These are phyloP conservation scores for Bretschneidera sinensis DNA, from an alignment of 345 rosid genomes.

Conservation along the genomic window DNA sequence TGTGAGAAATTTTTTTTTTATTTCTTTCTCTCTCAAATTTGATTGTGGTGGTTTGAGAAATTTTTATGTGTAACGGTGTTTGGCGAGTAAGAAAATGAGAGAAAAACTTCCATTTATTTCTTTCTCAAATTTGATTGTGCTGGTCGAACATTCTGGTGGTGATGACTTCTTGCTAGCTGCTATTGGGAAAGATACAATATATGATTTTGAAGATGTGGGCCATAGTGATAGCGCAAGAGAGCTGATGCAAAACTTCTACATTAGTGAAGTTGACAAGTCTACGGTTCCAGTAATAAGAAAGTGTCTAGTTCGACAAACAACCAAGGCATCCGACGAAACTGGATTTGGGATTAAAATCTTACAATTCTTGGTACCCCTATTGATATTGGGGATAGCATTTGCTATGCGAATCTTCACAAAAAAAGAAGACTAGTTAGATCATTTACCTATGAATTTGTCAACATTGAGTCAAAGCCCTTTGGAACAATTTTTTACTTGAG, in stretches of 20 bases:
- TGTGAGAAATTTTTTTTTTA: no score
- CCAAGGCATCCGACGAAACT: slow-evolving; percentile 13
- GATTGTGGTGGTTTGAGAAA: no score
- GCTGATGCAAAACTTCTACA: slow-evolving; percentile 52
- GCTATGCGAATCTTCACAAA: slow-evolving; percentile 43
- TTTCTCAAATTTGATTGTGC: no score
- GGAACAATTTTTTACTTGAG: background rate
- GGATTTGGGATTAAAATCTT: slow-evolving; percentile 37
- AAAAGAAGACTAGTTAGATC: slow-evolving; percentile 18
- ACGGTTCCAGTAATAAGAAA: slow-evolving; percentile 41
- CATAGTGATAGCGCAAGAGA: slow-evolving; percentile 66
- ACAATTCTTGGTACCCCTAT: slow-evolving; percentile 51
- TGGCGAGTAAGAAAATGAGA: no score
- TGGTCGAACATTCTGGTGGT: slow-evolving; percentile 90
- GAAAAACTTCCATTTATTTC: no score
- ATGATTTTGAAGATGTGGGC: slow-evolving; percentile 68
- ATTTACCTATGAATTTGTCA: background rate
- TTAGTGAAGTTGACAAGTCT: slow-evolving; percentile 59
- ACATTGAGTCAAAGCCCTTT: background rate
- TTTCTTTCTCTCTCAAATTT: no score
- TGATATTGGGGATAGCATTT: slow-evolving; percentile 65
- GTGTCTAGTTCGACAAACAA: slow-evolving; percentile 25
- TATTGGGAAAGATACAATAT: slow-evolving; percentile 73
- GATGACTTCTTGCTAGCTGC: slow-evolving; percentile 70
- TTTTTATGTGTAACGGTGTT: no score